These are phyloP conservation scores for Hypoxylon sp. DNA, from an alignment of 2,329 filamentous ascomycete genomes.

Conservation along the genomic window DNA sequence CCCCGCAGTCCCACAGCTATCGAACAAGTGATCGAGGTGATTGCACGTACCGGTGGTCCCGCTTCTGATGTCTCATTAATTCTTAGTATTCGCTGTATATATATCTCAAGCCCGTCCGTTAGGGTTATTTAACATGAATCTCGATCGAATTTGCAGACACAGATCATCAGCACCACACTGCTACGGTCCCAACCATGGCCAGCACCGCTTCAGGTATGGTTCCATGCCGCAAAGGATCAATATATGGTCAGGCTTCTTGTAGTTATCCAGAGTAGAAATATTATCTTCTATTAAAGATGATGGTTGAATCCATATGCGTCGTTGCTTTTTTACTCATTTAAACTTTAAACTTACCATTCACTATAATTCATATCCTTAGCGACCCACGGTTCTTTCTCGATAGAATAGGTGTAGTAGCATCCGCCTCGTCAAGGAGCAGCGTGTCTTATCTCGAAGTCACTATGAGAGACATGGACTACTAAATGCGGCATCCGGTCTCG, in stretches of 20 bases:
- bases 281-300: no score
- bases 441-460: not conserved
- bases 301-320: no score
- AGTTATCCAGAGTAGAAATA: no score
- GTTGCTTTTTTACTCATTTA: no score
- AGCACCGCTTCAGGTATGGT: constrained; percentile 9
- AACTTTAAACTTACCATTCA: not conserved
- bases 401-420: not conserved
- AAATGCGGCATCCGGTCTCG: not conserved
- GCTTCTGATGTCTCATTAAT: no score
- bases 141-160: not conserved
- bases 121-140: no score
- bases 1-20: not conserved
- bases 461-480: not conserved
- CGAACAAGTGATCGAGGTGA: not conserved
- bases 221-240: no score
- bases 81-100: no score
- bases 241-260: not conserved
- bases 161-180: not conserved
- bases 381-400: not conserved
- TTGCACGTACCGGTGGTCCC: no score
- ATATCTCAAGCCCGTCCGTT: no score
- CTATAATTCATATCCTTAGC: not conserved
- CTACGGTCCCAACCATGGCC: not conserved
- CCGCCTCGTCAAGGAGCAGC: constrained; percentile 1